Base-by-base conservation (phyloP, 2,329 filamentous ascomycete species). In the Fusarium burgessii region DNA sequence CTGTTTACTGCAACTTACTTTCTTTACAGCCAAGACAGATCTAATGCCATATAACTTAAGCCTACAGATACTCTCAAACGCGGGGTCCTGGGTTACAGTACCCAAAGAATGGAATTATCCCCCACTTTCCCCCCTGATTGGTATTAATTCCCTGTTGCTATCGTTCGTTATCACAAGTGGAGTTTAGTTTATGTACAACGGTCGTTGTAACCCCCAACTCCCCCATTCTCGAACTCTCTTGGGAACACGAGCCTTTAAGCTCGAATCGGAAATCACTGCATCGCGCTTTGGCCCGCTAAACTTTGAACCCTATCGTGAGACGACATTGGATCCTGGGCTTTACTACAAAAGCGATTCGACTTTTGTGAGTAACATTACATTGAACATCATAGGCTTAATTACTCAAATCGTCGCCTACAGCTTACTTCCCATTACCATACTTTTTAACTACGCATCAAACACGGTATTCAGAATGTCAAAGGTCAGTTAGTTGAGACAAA, bases 111-210 rank as follows among this genome's bases (percentile, higher is more conserved):
- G 32, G 32, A 35, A 36, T 6, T 33, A 14, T 7, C 32, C 54
- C 43, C 54, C 54, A 57, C 54, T 51, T 56, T 18, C 43, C 15
- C 45, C 32, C 33, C 12, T 57, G 42, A 29, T 46, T 15, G n/a
- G n/a, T 23, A 51, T 51, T 43, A 38, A 36, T 47, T 47, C 27
- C 13, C 18, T 13, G 10, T 15, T 8, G 40, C n/a, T 51, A 57
- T 51, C 54, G 12, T 12, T 25, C 33, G 54, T 57, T 57, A 38
- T 57, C 54, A 5, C 54, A 40, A 51, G 54, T 57, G 54, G 54
- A 50, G 43, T 17, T 11, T 4, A 15, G n/a, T n/a, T n/a, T n/a
- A n/a, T n/a, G n/a, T n/a, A n/a, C n/a, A n/a, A n/a, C n/a, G n/a
- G n/a, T n/a, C n/a, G 25, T 40, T 57, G 25, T n/a, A 51, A 38